Base-by-base conservation (phyloP, 2,329 filamentous ascomycete genomes). In the Penicillium sp. region DNA sequence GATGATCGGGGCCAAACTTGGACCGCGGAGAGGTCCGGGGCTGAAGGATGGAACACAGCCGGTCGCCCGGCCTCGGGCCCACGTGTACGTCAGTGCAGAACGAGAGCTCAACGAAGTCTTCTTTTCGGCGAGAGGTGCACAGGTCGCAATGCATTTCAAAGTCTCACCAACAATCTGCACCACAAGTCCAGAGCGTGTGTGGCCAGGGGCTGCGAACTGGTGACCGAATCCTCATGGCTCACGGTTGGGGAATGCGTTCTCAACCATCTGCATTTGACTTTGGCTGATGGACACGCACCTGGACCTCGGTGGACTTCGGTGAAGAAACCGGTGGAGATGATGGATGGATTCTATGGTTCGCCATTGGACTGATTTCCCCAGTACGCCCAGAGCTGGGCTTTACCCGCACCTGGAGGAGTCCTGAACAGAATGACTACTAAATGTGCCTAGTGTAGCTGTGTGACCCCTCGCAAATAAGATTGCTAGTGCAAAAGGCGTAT, bases 241-340 rank as follows among this genome's bases (percentile, higher is more conserved):
- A 28, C 18, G 24, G 51, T 45, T 53, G 46, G 53, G 52, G 42
- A 11, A 32, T 7, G 11, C 29, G 35, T 18, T 13, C 43, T 45
- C 43, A 49, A 43, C 41, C 18, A 11, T 43, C 35, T 41, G 43
- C 11, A 32, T 32, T 32, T 32, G 29, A 32, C 29, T 32, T 32
- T 32, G 8, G 29, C 11, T 32, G 29, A 32, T 52, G 52, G 53
- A 52, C 45, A 39, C 39, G 39, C 40, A 49, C 47, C 37, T 52
- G 47, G 46, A 54, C 49, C 53, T 56, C 54, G 56, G 53, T 52
- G 47, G 51, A 36, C 13, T 27, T 43, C 40, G 40, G 40, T 43
- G 52, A 52, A 38, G 25, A 41, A 39, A 11, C 38, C 37, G 39
- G 42, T 29, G 11, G 28, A 44, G 27, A 39, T 18, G 34, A 49